Evolutionary conservation across 306 rosid species (phyloP).

Genomic region (Argentina anserina): DNA sequence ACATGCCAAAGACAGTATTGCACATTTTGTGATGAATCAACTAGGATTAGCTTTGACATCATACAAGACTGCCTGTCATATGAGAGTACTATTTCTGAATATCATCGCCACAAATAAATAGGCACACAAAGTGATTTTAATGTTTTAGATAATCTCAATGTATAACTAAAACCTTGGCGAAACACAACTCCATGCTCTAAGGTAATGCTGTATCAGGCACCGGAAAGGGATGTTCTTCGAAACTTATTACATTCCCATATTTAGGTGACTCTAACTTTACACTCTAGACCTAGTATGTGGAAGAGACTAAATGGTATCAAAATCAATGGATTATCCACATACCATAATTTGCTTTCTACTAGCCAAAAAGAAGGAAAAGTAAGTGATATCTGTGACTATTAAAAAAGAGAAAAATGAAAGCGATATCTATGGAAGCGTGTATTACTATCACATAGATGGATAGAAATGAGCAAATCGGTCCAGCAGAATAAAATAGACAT

Average conservation of each 20-base stretch:
- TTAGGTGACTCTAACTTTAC: neutral
- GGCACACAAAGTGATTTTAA: neutral
- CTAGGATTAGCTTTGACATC: neutral
- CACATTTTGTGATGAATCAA: neutral
- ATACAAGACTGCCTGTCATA: neutral
- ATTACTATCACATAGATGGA: neutral
- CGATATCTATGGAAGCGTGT: neutral
- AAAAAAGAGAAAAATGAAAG: too few relatives aligned
- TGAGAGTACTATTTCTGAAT: neutral
- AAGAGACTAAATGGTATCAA: neutral
- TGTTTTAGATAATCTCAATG: neutral
- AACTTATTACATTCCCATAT: neutral
- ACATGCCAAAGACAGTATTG: neutral
- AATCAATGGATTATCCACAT: neutral
- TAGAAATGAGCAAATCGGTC: neutral
- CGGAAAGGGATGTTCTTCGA: neutral
- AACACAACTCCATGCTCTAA: neutral
- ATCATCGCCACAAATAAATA: neutral
- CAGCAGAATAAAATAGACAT: constrained; percentile 1
- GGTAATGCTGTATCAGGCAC: constrained; percentile 18
- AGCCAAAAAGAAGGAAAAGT: too few relatives aligned
- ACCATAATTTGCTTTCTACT: too few relatives aligned
- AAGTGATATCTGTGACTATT: too few relatives aligned
- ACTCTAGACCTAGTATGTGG: neutral
- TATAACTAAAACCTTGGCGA: neutral